phyloP scores from a whole-genome alignment of 1,284 basidiomycete genomes.

The Sanguinoderma infundibulare region DNA sequence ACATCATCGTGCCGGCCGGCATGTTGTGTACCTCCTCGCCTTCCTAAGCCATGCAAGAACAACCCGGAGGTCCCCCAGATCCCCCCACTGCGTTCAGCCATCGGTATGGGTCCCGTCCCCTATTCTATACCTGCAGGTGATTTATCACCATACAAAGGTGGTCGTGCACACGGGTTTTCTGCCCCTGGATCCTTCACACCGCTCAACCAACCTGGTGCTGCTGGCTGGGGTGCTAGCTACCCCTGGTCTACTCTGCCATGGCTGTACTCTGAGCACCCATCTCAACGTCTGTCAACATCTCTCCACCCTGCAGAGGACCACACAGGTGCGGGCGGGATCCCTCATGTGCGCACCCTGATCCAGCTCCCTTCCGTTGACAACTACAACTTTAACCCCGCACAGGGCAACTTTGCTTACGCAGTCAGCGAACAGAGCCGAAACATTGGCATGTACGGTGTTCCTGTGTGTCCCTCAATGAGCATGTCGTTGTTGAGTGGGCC shows the following conservation, averaged over 20 bases:
- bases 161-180: constrained; percentile 77
- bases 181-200: constrained; percentile 78
- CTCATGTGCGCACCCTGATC: constrained; percentile 79
- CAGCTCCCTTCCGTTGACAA: constrained; percentile 70
- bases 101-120: constrained; percentile 64
- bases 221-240: constrained; percentile 64
- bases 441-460: too few relatives aligned
- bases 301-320: constrained; percentile 67
- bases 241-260: constrained; percentile 70
- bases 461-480: too few relatives aligned
- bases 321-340: constrained; percentile 47
- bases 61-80: too few relatives aligned
- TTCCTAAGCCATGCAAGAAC: too few relatives aligned
- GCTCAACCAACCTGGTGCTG: constrained; percentile 55
- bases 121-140: constrained; percentile 57
- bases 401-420: too few relatives aligned
- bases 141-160: constrained; percentile 48
- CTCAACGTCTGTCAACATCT: too few relatives aligned
- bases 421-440: too few relatives aligned
- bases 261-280: constrained; percentile 66
- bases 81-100: too few relatives aligned
- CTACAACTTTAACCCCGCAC: constrained; percentile 68
- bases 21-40: constrained; percentile 87
- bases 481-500: too few relatives aligned
- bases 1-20: constrained; percentile 21